A percentile compares a stretch with the other conserved stretches of the same genome.
These are phyloP conservation scores for Boletales sp. DNA, from an alignment of 768 basidiomycete species.

Conservation along the genomic window DNA sequence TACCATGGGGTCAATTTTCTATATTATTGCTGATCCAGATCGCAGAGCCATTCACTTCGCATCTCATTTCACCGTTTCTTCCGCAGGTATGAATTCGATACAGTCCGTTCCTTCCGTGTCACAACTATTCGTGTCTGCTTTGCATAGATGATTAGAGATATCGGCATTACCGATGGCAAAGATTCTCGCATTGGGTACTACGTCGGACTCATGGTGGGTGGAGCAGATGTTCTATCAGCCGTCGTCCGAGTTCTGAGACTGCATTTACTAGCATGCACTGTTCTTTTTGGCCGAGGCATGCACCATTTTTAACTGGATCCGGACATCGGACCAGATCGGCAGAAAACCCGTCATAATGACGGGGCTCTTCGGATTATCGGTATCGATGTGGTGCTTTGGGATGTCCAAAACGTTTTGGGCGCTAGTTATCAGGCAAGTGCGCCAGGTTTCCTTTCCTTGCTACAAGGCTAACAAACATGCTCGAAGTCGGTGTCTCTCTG, in stretches of 20 bases:
- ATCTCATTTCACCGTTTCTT: slow-evolving; percentile 73
- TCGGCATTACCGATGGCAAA: slow-evolving; percentile 40
- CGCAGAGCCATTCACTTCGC: slow-evolving; percentile 68
- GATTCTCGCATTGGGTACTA: slow-evolving; percentile 46
- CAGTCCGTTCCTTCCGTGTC: neutral
- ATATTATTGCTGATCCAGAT: slow-evolving; percentile 69
- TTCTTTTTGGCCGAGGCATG: slow-evolving; percentile 49
- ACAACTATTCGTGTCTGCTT: neutral
- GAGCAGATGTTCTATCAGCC: neutral
- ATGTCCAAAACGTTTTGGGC: slow-evolving; percentile 45
- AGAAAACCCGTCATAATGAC: slow-evolving; percentile 45
- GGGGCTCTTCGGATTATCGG: slow-evolving; percentile 42
- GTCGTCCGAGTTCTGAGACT: neutral
- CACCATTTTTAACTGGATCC: slow-evolving; percentile 48
- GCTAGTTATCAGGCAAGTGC: slow-evolving; percentile 37
- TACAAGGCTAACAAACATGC: neutral
- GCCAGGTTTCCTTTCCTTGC: neutral
- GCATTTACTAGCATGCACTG: slow-evolving; percentile 37
- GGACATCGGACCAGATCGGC: slow-evolving; percentile 47
- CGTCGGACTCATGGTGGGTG: slow-evolving; percentile 44
- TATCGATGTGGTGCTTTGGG: slow-evolving; percentile 48
- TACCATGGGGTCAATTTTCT: slow-evolving; percentile 67
- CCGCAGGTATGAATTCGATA: slow-evolving; percentile 43
- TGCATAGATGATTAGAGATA: slow-evolving; percentile 26
- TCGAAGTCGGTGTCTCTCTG: slow-evolving; percentile 42